phyloP scores from a whole-genome alignment of 176 grass and related monocot genomes.

The Zizania latifolia region DNA sequence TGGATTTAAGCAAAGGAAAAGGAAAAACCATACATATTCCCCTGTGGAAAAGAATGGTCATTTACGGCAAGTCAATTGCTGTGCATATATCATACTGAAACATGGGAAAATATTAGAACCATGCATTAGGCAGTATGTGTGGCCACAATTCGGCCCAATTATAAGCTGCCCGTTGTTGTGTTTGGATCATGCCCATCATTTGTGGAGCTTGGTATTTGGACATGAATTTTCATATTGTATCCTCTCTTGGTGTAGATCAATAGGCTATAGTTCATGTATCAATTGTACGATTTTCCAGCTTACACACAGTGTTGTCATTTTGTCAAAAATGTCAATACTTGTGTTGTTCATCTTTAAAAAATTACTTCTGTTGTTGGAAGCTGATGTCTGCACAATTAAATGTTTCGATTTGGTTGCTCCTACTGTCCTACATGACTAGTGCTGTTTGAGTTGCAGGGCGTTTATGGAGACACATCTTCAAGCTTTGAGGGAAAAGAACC shows the following conservation, averaged over 20 bases:
- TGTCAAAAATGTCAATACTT: no score
- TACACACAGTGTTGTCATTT: not conserved
- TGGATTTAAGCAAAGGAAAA: not conserved
- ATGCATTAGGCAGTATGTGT: not conserved
- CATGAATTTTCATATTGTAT: not conserved
- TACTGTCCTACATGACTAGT: not conserved
- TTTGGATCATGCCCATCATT: not conserved
- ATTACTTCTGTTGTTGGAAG: not conserved
- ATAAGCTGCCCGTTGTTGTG: not conserved
- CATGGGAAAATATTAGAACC: not conserved
- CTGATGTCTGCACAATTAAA: not conserved
- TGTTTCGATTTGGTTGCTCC: not conserved
- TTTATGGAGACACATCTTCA: conserved; percentile 84
- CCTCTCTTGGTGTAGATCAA: not conserved
- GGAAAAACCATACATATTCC: not conserved
- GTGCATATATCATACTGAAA: not conserved
- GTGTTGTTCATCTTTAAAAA: no score
- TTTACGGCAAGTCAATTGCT: not conserved
- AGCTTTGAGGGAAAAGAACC: conserved; percentile 63
- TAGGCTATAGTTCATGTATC: not conserved
- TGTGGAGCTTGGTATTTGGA: not conserved
- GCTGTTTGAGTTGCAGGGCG: conserved; percentile 42
- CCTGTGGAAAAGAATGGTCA: not conserved
- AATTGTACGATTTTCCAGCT: not conserved
- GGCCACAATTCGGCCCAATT: not conserved